Base-by-base conservation (phyloP, 495 filamentous ascomycete genomes). In the Penicillium crystallinum region DNA sequence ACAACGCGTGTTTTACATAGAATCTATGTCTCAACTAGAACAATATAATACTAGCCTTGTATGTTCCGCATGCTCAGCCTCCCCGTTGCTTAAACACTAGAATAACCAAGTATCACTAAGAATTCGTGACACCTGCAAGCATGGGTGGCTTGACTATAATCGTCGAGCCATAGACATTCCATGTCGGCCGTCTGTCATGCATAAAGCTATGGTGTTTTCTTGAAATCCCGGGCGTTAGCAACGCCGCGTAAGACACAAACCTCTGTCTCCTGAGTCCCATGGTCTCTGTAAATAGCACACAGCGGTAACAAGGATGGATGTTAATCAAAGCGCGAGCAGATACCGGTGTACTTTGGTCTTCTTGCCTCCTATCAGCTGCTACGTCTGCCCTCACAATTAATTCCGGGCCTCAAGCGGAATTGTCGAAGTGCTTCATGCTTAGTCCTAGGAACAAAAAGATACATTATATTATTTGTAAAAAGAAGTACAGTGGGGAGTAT, bases 1-100 rank as follows among this genome's bases (percentile, higher is more conserved):
- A 36, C 17, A 17, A 15, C 3, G 19, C 21, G 18, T 27, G 14
- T 18, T 49, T 29, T 25, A 2, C 36, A 39, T 27, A 45, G 33
- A 55, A 52, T 58, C 51, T 14, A 33, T 42, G 49, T 63, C 63
- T 27, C 55, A 63, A 63, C 47, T 45, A 47, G 49, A 59, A 60
- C 25, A 52, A 57, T 53, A 35, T 39, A 15, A 52, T 39, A 57
- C 53, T 41, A 27, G 8, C 37, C 18, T 36, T 49, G 45, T 52
- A 54, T 53, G 30, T 30, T 53, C 37, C 14, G 35, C 49, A 34
- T 30, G 17, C 38, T 40, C 34, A 14, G 22, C 15, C 6, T 37
- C 23, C 27, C 7, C 44, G 18, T 10, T 38, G 1, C 27, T 22
- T 49, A 17, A 23, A 34, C 22, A 49, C 47, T 14, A 46, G 45